Conservation (phyloP, 805 yeast species). For the Sugiyamaella smithiae region DNA sequence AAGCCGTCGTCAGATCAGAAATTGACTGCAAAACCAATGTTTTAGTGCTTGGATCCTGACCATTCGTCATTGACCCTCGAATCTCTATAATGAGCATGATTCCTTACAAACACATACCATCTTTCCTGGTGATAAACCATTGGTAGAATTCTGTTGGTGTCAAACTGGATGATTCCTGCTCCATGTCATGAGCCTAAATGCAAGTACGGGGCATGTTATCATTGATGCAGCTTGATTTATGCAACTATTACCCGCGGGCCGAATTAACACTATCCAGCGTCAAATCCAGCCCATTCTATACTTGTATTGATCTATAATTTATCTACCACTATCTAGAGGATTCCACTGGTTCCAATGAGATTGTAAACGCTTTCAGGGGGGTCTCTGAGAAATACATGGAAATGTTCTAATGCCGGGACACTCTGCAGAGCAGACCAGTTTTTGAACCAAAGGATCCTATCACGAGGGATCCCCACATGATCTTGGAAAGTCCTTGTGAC, state of each 20-base stretch:
- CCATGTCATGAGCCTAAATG: no score
- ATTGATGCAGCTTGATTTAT: no score
- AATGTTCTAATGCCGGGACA: conserved; percentile 53
- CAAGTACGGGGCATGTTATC: no score
- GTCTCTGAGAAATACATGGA: conserved; percentile 47
- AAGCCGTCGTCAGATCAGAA: conserved; percentile 13
- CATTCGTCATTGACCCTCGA: no score
- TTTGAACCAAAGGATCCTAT: conserved; percentile 52
- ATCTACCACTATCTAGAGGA: background rate
- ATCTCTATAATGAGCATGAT: background rate
- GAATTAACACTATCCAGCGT: no score
- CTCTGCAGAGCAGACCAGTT: conserved; percentile 57
- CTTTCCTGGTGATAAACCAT: conserved; percentile 12
- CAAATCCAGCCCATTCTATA: no score
- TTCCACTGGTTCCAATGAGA: background rate
- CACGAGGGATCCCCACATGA: conserved; percentile 36
- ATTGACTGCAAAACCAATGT: conserved; percentile 11
- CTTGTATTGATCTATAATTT: background rate
- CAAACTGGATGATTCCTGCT: background rate
- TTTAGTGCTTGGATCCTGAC: no score
- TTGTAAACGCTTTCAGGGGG: conserved; percentile 24
- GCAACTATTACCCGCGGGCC: no score
- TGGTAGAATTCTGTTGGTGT: conserved; percentile 19
- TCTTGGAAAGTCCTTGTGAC: conserved; percentile 42
- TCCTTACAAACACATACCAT: conserved; percentile 3